Evolutionary conservation across 768 basidiomycete species (phyloP), one percentile per base, ranked within the genome.

Genomic region (Leccinum incarnatum): DNA sequence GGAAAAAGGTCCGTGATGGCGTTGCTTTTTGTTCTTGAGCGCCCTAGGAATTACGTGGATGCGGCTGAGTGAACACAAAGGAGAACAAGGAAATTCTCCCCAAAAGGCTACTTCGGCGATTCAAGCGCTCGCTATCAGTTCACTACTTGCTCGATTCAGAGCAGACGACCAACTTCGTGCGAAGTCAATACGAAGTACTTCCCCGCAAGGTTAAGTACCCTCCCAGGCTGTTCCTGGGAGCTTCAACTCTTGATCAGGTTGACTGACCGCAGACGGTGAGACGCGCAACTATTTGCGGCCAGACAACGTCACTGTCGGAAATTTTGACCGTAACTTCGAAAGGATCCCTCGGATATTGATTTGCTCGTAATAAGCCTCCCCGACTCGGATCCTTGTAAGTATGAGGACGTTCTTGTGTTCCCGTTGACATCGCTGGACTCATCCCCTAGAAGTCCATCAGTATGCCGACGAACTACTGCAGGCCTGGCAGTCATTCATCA

Each of bases 11-110:
- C 63, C 60, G 49, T 51, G 27, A n/a, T 47, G n/a, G 37, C 52
- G 21, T 11, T 32, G 29, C 40, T 37, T 65, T 63, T 67, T 67
- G 65, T 62, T 67, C 48, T 58, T 32, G 23, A 49, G 32, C 40
- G 53, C 37, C 53, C 47, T 45, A 7, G 37, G 34, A 47, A 30
- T 50, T 30, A 53, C 53, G 29, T 29, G 21, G 40, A 40, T 40
- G 15, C 45, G 21, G 64, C 58, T 57, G 60, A 50, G 45, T 21
- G 51, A 32, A 47, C 25, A 47, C 46, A 42, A 42, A 42, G 40
- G 37, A 42, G 40, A 42, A 42, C 40, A 42, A 42, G 40, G 40
- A 42, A 42, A 11, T n/a, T 11, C 17, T 42, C 40, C 40, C 17
- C 40, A n/a, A 42, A 42, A 42, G 40, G 40, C 10, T 19, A 42